These are phyloP conservation scores for Lindgomyces ingoldianus DNA, from an alignment of 495 filamentous ascomycete genomes.

Conservation along the genomic window DNA sequence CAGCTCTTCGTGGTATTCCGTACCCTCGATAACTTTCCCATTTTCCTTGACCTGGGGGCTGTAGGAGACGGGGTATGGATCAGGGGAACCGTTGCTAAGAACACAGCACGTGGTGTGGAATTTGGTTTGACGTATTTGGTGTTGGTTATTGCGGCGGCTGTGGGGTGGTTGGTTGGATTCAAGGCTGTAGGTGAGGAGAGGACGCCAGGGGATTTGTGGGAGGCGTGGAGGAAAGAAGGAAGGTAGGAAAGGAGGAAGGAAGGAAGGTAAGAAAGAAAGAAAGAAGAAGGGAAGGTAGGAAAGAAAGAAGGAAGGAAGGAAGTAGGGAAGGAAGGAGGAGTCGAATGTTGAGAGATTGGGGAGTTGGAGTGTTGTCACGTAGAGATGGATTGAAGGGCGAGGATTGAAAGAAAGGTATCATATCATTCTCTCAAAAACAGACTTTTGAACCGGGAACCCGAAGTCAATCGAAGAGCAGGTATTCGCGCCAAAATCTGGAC, in stretches of 20 bases:
- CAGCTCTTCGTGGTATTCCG: constrained; percentile 22
- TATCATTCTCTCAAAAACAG: background rate
- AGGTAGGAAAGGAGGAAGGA: background rate
- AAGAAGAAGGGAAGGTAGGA: background rate
- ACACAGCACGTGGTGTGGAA: constrained; percentile 5
- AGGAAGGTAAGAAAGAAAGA: background rate
- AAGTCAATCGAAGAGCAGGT: background rate
- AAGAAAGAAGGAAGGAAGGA: background rate
- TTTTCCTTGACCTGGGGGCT: constrained; percentile 5
- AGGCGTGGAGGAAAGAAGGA: constrained; percentile 5
- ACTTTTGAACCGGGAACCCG: background rate
- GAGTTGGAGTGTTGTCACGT: background rate
- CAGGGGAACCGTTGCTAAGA: background rate
- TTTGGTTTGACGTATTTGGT: background rate
- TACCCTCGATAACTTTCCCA: constrained; percentile 24
- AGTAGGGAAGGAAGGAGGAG: background rate
- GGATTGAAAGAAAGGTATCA: constrained; percentile 16
- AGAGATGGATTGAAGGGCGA: background rate
- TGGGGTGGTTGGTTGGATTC: constrained; percentile 11
- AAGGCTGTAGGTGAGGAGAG: constrained; percentile 18
- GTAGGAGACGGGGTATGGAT: background rate
- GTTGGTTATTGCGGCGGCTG: constrained; percentile 2
- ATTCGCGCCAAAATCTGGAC: background rate
- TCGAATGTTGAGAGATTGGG: too few relatives aligned
- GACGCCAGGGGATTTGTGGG: constrained; percentile 25